phyloP scores from a whole-genome alignment of 2,329 filamentous ascomycete genomes.

The Trichoderma sp. region DNA sequence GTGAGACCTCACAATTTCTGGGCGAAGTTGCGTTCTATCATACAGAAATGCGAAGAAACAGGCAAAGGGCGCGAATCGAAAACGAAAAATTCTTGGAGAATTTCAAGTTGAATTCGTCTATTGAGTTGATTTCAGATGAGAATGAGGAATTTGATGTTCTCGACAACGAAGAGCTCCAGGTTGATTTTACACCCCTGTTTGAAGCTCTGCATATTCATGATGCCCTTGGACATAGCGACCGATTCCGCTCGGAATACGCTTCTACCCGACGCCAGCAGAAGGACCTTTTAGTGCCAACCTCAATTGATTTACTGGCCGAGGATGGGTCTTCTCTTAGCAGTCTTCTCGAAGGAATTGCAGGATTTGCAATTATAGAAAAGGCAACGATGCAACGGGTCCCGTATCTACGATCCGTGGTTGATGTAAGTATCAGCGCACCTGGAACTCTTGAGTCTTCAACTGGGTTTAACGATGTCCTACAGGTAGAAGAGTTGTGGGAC shows the following conservation, averaged over 20 bases:
- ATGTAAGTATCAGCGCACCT: conserved; percentile 55
- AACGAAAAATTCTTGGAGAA: conserved; percentile 70
- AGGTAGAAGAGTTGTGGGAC: conserved; percentile 98
- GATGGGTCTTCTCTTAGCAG: conserved; percentile 85
- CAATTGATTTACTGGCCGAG: conserved; percentile 74
- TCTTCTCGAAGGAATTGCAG: conserved; percentile 87
- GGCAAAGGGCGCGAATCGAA: conserved; percentile 80
- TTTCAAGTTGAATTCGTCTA: conserved; percentile 92
- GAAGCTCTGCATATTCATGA: conserved; percentile 97
- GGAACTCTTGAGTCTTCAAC: not conserved
- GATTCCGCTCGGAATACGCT: conserved; percentile 88
- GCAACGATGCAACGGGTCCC: conserved; percentile 86
- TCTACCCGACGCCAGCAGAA: conserved; percentile 88
- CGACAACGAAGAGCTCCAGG: conserved; percentile 90
- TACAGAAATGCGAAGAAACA: conserved; percentile 78
- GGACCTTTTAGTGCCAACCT: conserved; percentile 76
- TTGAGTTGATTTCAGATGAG: conserved; percentile 93
- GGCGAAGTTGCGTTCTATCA: conserved; percentile 97
- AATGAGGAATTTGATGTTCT: conserved; percentile 93
- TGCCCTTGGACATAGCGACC: conserved; percentile 86
- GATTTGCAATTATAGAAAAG: conserved; percentile 94
- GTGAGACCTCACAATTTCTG: conserved; percentile 92
- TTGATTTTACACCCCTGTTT: conserved; percentile 91
- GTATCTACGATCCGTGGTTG: conserved; percentile 75
- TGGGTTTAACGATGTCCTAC: conserved; percentile 6